Evolutionary conservation across 2,329 filamentous ascomycete genomes (phyloP).

Genomic region (Plectosphaerella cucumerina): DNA sequence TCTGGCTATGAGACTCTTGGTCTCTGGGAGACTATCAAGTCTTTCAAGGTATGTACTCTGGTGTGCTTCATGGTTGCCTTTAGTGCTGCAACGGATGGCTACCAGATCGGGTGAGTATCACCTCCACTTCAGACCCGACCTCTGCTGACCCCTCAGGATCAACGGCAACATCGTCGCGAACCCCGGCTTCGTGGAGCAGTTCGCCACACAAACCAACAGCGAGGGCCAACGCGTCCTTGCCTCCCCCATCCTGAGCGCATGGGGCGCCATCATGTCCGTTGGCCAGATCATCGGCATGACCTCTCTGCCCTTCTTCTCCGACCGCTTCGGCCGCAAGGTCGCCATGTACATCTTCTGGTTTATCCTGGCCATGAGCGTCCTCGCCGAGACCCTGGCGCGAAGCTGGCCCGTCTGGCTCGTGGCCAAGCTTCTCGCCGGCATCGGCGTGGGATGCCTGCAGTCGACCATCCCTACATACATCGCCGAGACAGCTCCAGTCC

Average conservation of each 20-base stretch:
- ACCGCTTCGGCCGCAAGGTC: slow-evolving; percentile 24
- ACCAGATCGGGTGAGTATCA: slow-evolving; percentile 19
- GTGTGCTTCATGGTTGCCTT: slow-evolving; percentile 21
- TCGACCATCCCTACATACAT: slow-evolving; percentile 36
- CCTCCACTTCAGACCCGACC: slow-evolving; percentile 6
- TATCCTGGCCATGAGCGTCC: slow-evolving; percentile 27
- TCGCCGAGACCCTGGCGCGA: slow-evolving; percentile 30
- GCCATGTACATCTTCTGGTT: slow-evolving; percentile 25
- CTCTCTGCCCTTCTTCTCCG: slow-evolving; percentile 18
- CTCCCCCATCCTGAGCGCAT: slow-evolving; percentile 28
- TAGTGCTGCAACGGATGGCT: slow-evolving; percentile 21
- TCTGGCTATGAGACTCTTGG: slow-evolving; percentile 21
- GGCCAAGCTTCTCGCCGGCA: slow-evolving; percentile 26
- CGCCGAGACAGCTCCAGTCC: slow-evolving; percentile 34
- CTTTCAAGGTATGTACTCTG: slow-evolving; percentile 18
- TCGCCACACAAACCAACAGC: slow-evolving; percentile 20
- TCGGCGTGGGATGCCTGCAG: slow-evolving; percentile 37
- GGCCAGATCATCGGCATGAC: slow-evolving; percentile 35
- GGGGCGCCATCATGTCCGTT: slow-evolving; percentile 33
- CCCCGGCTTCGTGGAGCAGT: slow-evolving; percentile 29
- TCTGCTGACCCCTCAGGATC: slow-evolving; percentile 16
- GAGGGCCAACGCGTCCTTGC: slow-evolving; percentile 23
- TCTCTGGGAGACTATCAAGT: slow-evolving; percentile 20
- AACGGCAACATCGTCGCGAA: slow-evolving; percentile 32
- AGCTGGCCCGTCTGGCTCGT: slow-evolving; percentile 35